Evolutionary conservation across 768 basidiomycete genomes (phyloP), one percentile per base, ranked within the genome.

Genomic region (Panellus pusillus): DNA sequence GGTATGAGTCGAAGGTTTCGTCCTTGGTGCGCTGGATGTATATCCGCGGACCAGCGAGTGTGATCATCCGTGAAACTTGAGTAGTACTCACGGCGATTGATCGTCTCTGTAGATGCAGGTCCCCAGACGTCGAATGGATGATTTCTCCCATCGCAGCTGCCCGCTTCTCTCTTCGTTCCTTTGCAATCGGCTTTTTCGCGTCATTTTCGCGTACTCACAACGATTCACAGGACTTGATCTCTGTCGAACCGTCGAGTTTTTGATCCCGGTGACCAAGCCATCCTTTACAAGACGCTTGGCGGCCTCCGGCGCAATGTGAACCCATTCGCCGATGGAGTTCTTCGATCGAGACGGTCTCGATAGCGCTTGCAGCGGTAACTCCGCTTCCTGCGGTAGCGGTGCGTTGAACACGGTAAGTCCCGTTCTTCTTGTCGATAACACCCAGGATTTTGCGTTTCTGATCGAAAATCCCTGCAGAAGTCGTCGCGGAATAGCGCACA

Each of bases 91-190:
- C 61, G 52, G 9, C 61, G 53, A 0, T 58, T 47, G 3, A 69
- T 28, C 3, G 65, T 63, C 0, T 54, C 14, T 1, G 63, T 57
- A 7, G 54, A 57, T 15, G 69, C 54, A 6, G 70, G 70, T 18
- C 71, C 70, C 69, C 71, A 74, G 2, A 76, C 54, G 52, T 76
- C 1, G 64, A 63, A 43, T 71, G 68, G 11, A 73, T 67, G 19
- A 66, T 63, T 0, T 69, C 68, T 2, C 71, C 70, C 57, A 71
- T 64, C 0, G 27, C 47, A 14, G 44, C 14, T 4, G 69, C 61
- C 8, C 58, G 52, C 17, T 60, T 43, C 17, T 62, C 61, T n/a
- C 44, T 41, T 15, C 61, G 62, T 7, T 55, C 64, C 49, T 69
- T 69, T 27, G 48, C 54, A n/a, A 72, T 62, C 11, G 58, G 55